Evolutionary conservation across 192 early-diverging fungal species (phyloP).

Genomic region (Coemansia sp.): DNA sequence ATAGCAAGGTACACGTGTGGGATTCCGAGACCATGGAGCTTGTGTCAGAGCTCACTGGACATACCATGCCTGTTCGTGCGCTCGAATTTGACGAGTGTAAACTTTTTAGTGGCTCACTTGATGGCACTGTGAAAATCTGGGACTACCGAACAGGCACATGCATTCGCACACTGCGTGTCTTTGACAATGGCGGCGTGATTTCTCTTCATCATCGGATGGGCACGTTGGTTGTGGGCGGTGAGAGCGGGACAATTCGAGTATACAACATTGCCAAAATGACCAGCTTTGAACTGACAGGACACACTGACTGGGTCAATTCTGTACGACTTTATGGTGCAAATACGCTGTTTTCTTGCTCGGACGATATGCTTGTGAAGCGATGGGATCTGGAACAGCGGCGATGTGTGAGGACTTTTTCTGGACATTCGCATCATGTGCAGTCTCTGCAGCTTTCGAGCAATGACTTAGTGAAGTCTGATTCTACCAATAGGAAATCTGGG

Average conservation of each 20-base stretch:
- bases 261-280: conserved; percentile 70
- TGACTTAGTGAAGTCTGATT: conserved; percentile 15
- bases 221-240: conserved; percentile 82
- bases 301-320: conserved; percentile 89
- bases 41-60: conserved; percentile 77
- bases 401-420: conserved; percentile 66
- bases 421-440: conserved; percentile 78
- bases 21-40: conserved; percentile 81
- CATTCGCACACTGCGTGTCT: conserved; percentile 67
- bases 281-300: conserved; percentile 70
- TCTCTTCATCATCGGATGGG: conserved; percentile 78
- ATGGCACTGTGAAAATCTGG: conserved; percentile 91
- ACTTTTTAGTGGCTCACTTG: conserved; percentile 90
- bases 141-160: conserved; percentile 84
- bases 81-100: conserved; percentile 94
- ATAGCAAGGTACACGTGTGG: conserved; percentile 85
- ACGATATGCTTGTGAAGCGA: conserved; percentile 80
- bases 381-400: conserved; percentile 79
- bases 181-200: conserved; percentile 69
- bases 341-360: conserved; percentile 77
- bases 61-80: conserved; percentile 80
- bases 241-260: conserved; percentile 80
- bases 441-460: conserved; percentile 50
- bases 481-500: not conserved
- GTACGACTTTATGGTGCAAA: conserved; percentile 74